Base-by-base conservation (phyloP, 208 protist genomes). In the Acanthamoeba triangularis region DNA sequence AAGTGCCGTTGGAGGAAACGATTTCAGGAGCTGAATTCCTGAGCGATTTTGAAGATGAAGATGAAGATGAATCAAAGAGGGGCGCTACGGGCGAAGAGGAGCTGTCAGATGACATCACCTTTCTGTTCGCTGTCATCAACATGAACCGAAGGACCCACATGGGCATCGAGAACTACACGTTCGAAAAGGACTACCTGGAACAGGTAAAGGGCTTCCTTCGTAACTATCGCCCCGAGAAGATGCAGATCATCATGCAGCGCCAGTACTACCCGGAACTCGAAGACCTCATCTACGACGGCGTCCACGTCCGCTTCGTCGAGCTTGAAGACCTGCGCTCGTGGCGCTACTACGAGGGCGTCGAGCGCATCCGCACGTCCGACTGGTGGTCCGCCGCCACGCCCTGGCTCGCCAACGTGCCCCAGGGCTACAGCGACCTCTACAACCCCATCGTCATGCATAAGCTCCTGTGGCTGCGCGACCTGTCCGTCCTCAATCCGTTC, bases 351-450 rank as follows among this genome's bases (percentile, higher is more conserved):
- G 8, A 74, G 65, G 1, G 10, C 56, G 7, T 52, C 13, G 87
- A 93, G 87, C 10, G 0, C 25, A 93, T 93, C 56, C 23, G 87
- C 14, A 1, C 2, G 23, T 93, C 87, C 2, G 87, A 49, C 20
- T 93, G 87, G 87, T 93, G 87, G 87, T 16, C n/a, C 59, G 13
- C 14, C 23, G 18, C 3, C 33, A 93, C 87, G 37, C 59, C 87
- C 6, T 93, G 87, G 87, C 87, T 93, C n/a, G 10, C 25, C 28
- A 44, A 93, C 28, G 87, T 76, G 37, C 87, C 87, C 14, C 87
- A 93, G 65, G 87, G 87, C 56, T 93, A 93, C 87, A 93, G 87
- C 65, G 61, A 93, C 61, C 87, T 93, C 87, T 93, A 93, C 65
- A 93, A 93, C 44, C 87, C 87, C 0, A 93, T 93, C 59, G 87